Percentiles rank a stretch among this genome's conserved stretches.
Evolutionary conservation across 768 basidiomycete genomes (phyloP).

Genomic region (Zangia roseola): DNA sequence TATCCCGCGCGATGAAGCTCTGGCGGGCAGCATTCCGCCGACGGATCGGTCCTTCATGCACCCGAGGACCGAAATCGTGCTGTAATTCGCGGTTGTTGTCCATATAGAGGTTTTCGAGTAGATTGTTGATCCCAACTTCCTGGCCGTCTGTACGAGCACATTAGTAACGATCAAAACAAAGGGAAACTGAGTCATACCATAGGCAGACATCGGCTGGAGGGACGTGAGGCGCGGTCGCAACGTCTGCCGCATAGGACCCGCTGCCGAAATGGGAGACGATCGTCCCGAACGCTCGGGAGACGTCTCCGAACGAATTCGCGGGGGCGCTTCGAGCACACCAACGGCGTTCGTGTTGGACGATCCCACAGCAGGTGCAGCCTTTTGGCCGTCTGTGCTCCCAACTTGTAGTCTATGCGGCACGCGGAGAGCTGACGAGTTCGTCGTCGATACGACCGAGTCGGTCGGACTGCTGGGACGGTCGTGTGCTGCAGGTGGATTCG

Average conservation of each 20-base stretch:
- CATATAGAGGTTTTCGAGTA: slow-evolving; percentile 87
- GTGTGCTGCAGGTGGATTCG: slow-evolving; percentile 16
- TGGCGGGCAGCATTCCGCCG: slow-evolving; percentile 73
- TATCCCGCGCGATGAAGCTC: slow-evolving; percentile 65
- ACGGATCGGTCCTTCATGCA: slow-evolving; percentile 78
- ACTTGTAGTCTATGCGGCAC: slow-evolving; percentile 63
- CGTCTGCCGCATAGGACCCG: slow-evolving; percentile 50
- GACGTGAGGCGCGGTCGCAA: slow-evolving; percentile 51
- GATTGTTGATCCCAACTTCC: slow-evolving; percentile 84
- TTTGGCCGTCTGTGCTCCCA: slow-evolving; percentile 72
- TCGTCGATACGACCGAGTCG: slow-evolving; percentile 73
- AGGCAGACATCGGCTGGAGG: slow-evolving; percentile 62
- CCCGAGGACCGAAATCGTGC: slow-evolving; percentile 87
- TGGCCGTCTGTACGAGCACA: slow-evolving; percentile 64
- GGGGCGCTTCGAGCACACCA: slow-evolving; percentile 78
- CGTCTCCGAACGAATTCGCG: slow-evolving; percentile 60
- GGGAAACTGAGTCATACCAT: slow-evolving; percentile 46
- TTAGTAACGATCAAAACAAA: slow-evolving; percentile 3
- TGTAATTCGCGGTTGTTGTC: slow-evolving; percentile 85
- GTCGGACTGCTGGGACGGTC: slow-evolving; percentile 78
- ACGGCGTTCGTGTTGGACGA: slow-evolving; percentile 81
- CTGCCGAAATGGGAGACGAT: slow-evolving; percentile 71
- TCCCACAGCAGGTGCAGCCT: slow-evolving; percentile 88
- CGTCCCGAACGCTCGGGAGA: slow-evolving; percentile 75
- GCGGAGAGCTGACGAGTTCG: slow-evolving; percentile 61